These are phyloP conservation scores for Aspergillus hancockii DNA, from an alignment of 495 filamentous ascomycete species.

Conservation along the genomic window DNA sequence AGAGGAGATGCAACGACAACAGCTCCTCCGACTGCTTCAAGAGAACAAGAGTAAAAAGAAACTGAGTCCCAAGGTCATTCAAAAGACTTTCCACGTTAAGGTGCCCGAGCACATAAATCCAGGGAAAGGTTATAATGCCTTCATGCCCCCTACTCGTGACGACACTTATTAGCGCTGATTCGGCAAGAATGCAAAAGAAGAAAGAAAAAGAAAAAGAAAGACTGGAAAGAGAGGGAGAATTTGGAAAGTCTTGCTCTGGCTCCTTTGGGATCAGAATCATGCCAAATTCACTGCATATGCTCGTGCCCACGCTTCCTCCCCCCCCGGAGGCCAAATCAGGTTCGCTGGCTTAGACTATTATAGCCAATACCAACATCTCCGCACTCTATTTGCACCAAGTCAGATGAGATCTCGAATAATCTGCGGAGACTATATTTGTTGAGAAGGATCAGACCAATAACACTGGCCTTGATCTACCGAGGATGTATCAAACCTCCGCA, in stretches of 20 bases:
- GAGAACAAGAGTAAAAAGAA: constrained; percentile 21
- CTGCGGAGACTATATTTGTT: neutral
- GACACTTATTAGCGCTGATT: constrained; percentile 10
- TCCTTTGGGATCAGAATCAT: too few species aligned
- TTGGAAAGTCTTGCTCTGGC: too few species aligned
- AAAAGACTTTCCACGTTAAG: constrained; percentile 39
- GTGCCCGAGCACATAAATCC: constrained; percentile 23
- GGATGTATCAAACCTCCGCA: neutral
- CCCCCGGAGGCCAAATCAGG: too few species aligned
- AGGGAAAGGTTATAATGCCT: constrained; percentile 15
- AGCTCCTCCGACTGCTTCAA: constrained; percentile 35
- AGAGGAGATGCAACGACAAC: constrained; percentile 41
- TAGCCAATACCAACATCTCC: too few species aligned
- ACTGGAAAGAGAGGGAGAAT: too few species aligned
- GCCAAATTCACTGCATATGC: too few species aligned
- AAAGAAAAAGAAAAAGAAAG: neutral
- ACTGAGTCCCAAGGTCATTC: constrained; percentile 23
- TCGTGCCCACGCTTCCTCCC: too few species aligned
- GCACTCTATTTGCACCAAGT: too few species aligned
- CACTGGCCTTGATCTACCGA: neutral
- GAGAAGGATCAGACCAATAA: neutral
- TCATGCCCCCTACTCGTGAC: constrained; percentile 11
- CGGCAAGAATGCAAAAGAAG: too few species aligned
- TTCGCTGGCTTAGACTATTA: too few species aligned
- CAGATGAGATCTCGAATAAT: neutral